Base-by-base conservation (phyloP, 169 alveolate species). In the Sarcocystis neurona region DNA sequence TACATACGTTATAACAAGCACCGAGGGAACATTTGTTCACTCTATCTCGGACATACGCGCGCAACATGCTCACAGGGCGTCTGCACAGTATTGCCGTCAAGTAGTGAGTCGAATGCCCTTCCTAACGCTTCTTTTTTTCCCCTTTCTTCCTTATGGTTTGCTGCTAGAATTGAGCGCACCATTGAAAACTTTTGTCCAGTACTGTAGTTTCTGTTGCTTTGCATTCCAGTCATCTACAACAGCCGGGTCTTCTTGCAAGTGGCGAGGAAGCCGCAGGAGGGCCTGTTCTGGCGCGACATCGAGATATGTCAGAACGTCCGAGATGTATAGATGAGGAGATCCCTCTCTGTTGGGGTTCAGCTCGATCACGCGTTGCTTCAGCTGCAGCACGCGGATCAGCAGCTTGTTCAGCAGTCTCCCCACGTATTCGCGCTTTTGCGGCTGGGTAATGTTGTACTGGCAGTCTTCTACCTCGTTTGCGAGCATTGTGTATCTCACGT, bases 381-480 rank as follows among this genome's bases (percentile, higher is more conserved):
- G 92, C 92, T 96, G 96, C 46, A 95, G 92, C 44, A 97, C 89
- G 50, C 98, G 84, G 39, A 94, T 85, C n/a, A 96, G 93, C 20
- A 95, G 92, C 68, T 95, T 91, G 60, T 97, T 97, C 50, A 97
- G 89, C 89, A 94, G 95, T 92, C 94, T 90, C 84, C 94, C 95
- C 39, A 97, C 93, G 88, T 93, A 86, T 84, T 91, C 89, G 63
- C 98, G 94, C 92, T 96, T 96, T 89, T 97, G 96, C 46, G 98
- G 98, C 89, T 97, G 99, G 77, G 96, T 96, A 89, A 97, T 92
- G 77, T 97, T 95, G 92, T 96, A 98, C 90, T 97, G 95, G 86
- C 97, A 94, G 89, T 96, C 98, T 86, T 97, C 98, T 20, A 95
- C 85, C 92, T 94, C 95, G 85, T 94, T 93, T 91, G 94, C 94